These are phyloP conservation scores for Cicer yamashitae DNA, from an alignment of 306 rosid species.

Conservation along the genomic window DNA sequence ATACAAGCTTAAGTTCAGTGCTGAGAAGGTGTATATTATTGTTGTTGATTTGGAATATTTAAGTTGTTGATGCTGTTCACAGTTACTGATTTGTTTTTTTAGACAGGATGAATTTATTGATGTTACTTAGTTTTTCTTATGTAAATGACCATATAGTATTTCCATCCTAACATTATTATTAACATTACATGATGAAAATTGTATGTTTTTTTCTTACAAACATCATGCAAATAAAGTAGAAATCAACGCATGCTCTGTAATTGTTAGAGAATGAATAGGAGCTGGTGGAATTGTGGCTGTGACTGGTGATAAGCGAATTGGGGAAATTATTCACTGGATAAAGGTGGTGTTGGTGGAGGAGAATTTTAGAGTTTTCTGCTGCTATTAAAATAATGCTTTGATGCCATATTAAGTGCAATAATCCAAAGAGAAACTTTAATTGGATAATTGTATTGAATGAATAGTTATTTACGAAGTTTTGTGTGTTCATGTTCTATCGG, in stretches of 20 bases:
- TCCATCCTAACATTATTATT: not conserved
- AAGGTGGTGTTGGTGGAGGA: not conserved
- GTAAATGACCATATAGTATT: not conserved
- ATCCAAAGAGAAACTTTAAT: not conserved
- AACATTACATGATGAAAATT: not conserved
- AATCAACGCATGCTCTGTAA: not conserved
- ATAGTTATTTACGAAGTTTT: not conserved
- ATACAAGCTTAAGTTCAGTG: conserved; percentile 91
- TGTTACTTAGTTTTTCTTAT: not conserved
- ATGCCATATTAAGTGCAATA: not conserved
- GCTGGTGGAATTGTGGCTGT: not conserved
- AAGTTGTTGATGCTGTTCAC: not conserved
- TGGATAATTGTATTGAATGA: not conserved
- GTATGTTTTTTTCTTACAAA: not conserved
- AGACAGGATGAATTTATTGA: not conserved
- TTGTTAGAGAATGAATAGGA: not conserved
- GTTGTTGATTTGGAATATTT: not conserved
- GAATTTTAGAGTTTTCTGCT: not conserved
- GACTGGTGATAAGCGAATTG: not conserved
- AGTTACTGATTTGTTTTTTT: not conserved
- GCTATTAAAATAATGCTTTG: not conserved
- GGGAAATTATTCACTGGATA: not conserved
- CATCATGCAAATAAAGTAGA: not conserved
- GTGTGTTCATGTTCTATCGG: not conserved
- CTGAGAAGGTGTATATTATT: conserved; percentile 74